These are phyloP conservation scores for Lentinula boryana DNA, from an alignment of 768 basidiomycete species.

Conservation along the genomic window DNA sequence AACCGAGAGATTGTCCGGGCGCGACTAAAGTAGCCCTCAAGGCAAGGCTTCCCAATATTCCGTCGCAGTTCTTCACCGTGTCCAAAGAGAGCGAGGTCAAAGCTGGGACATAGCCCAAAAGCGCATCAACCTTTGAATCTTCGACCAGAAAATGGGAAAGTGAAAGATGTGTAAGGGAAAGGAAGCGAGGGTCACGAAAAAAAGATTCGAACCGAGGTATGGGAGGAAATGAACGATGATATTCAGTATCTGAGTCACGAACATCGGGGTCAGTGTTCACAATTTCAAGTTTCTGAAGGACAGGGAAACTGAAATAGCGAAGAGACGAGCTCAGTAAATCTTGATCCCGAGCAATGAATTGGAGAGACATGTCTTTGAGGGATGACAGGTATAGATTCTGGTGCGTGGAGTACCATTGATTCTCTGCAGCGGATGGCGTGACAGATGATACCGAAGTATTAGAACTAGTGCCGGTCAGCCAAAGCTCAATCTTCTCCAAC, in stretches of 20 bases:
- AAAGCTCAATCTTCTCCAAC: conserved; percentile 38
- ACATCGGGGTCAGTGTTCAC: conserved; percentile 27
- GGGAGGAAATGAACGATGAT: conserved; percentile 17
- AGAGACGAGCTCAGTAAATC: conserved; percentile 31
- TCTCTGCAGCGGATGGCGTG: not conserved
- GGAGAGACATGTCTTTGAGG: conserved; percentile 38
- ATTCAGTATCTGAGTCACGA: conserved; percentile 12
- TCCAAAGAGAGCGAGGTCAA: conserved; percentile 43
- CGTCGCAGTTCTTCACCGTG: conserved; percentile 34
- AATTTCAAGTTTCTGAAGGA: conserved; percentile 38
- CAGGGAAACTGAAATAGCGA: conserved; percentile 38
- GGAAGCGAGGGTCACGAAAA: conserved; percentile 52
- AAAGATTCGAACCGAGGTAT: conserved; percentile 46
- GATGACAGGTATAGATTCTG: conserved; percentile 21
- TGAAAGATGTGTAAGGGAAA: conserved; percentile 42
- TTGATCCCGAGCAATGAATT: conserved; percentile 26
- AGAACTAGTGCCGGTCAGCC: conserved; percentile 15
- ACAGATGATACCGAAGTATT: not conserved
- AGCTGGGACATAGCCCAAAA: conserved; percentile 48
- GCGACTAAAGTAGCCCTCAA: conserved; percentile 17
- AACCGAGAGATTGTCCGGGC: not conserved
- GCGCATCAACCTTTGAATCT: conserved; percentile 25
- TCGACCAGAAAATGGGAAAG: conserved; percentile 39
- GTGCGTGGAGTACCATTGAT: not conserved
- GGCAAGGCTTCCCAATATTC: conserved; percentile 33